Base-by-base conservation (phyloP, 2,329 filamentous ascomycete genomes). In the Septoria petroselini region DNA sequence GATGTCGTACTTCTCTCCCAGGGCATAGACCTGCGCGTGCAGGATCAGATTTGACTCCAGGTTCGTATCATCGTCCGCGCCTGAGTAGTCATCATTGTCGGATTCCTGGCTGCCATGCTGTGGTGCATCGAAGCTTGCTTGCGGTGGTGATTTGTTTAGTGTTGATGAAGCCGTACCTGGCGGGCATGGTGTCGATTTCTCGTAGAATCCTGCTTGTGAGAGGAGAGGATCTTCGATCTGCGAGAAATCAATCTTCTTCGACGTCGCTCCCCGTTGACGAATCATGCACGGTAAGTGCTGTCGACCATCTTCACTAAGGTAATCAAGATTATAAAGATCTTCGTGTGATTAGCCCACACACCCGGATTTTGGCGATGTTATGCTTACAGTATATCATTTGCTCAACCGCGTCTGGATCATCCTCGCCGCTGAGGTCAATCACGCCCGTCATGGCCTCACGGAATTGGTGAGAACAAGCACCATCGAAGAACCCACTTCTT, bases 1-100 rank as follows among this genome's bases (percentile, higher is more conserved):
- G 42, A 77, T 74, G 54, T 72, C 73, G 60, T 76, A 77, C 66
- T 76, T 76, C 60, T 76, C 74, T 7, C 73, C 74, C 18, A 76
- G 68, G 27, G 73, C 73, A 58, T 77, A 77, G 31, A 77, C 71
- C 44, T 71, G 70, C 11, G 73, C 70, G 57, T 77, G 74, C 12
- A 70, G 67, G 40, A 76, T 55, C 4, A 76, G 66, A 58, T 75
- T 67, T 4, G 72, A 67, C 53, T 71, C 67, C 9, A 62, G 59
- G 39, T 70, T 68, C 33, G 65, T 59, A 41, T 70, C 63, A 37
- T 70, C 62, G 9, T 61, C 56, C 11, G 63, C 61, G 15, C 63
- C 61, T 29, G 67, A 62, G 34, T 68, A 62, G 41, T 70, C 57
- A 18, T 68, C 65, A 25, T 69, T 66, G 33, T 71, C 68, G 44